A percentile compares a stretch with the other conserved stretches of the same genome.
Evolutionary conservation across 371 early-diverging fungal species (phyloP).

Genomic region (Smittium culicis): DNA sequence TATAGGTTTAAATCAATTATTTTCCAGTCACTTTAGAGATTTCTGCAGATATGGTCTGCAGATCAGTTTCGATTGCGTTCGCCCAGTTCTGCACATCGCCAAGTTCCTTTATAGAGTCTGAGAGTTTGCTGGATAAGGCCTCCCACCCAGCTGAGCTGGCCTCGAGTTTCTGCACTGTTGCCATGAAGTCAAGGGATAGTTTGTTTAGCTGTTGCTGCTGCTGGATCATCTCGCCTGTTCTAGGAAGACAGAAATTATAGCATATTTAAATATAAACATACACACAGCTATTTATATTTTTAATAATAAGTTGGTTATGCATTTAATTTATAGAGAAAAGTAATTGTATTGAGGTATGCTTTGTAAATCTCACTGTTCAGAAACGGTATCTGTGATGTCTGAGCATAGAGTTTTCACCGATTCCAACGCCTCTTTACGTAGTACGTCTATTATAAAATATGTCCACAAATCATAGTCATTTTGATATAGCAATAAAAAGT

Average conservation of each 20-base stretch:
- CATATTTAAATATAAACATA: no score
- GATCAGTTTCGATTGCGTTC: conserved; percentile 46
- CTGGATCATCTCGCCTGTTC: conserved; percentile 11
- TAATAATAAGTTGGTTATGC: no score
- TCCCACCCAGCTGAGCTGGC: conserved; percentile 23
- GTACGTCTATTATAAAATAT: not conserved
- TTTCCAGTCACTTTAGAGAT: no score
- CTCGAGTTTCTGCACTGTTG: conserved; percentile 19
- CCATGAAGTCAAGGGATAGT: conserved; percentile 21
- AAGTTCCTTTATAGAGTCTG: conserved; percentile 40
- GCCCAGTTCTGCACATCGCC: conserved; percentile 77
- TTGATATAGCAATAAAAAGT: no score
- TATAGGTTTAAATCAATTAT: no score
- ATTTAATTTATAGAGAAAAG: no score
- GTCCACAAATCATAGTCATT: no score
- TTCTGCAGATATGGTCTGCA: conserved; percentile 34
- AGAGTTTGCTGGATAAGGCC: conserved; percentile 24
- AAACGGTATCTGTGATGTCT: no score
- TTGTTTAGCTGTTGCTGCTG: conserved; percentile 25
- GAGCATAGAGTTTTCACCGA: not conserved
- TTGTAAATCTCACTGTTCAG: not conserved
- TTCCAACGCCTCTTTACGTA: not conserved
- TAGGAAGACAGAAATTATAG: not conserved
- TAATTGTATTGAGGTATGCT: no score
- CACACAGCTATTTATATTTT: no score